phyloP scores from a whole-genome alignment of 2,329 filamentous ascomycete genomes.

The Pezizomycotina sp. region DNA sequence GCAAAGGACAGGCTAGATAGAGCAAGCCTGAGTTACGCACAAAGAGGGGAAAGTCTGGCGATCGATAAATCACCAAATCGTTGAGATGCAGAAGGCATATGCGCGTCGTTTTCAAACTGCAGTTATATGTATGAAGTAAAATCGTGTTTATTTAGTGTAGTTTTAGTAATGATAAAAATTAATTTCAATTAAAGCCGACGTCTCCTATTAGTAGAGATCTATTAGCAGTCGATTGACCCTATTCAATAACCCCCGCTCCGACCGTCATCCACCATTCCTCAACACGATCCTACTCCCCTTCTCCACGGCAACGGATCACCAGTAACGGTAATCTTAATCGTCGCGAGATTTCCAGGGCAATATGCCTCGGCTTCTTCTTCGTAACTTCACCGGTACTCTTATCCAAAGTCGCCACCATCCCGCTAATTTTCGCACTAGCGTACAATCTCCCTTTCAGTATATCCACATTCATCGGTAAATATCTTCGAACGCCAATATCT shows the following conservation, averaged over 20 bases:
- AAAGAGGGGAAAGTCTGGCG: too few relatives aligned
- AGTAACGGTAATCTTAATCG: constrained; percentile 58
- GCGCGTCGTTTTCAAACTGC: too few relatives aligned
- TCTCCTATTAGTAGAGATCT: too few relatives aligned
- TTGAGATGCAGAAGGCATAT: too few relatives aligned
- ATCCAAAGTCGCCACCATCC: constrained; percentile 58
- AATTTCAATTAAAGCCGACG: too few relatives aligned
- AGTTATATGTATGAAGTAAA: too few relatives aligned
- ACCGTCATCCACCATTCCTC: constrained; percentile 65
- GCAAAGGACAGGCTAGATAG: too few relatives aligned
- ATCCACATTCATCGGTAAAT: constrained; percentile 76
- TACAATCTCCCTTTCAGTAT: constrained; percentile 75
- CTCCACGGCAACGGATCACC: constrained; percentile 58
- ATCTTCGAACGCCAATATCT: constrained; percentile 77
- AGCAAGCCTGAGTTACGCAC: too few relatives aligned
- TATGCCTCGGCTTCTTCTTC: constrained; percentile 72
- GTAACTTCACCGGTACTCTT: constrained; percentile 57
- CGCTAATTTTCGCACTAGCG: constrained; percentile 54
- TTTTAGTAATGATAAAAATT: too few relatives aligned
- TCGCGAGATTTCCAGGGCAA: constrained; percentile 65
- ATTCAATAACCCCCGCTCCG: constrained; percentile 72
- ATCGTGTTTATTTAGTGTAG: too few relatives aligned
- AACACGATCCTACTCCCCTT: constrained; percentile 64
- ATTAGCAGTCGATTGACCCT: too few relatives aligned
- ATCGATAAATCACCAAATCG: too few relatives aligned